Evolutionary conservation across 1,284 basidiomycete genomes (phyloP), one percentile per base, ranked within the genome.

Genomic region (Cronartium ribicola): DNA sequence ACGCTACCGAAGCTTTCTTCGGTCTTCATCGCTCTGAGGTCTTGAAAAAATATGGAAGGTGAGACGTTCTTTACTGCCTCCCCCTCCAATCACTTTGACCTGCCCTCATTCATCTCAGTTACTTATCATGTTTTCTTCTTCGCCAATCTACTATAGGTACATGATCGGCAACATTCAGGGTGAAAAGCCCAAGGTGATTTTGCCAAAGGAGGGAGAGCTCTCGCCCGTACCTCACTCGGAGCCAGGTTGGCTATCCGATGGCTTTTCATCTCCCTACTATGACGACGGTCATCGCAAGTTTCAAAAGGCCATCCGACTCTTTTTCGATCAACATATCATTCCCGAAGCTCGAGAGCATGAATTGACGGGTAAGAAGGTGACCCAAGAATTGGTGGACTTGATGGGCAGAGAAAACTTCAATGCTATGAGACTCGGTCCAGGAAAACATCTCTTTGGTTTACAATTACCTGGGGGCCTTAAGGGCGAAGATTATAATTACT

Each of bases 341-440:
- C 69, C 76, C 4, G 78, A 80, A 73, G 82, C 81, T 2, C 77
- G 79, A 55, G 68, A 72, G 37, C 79, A 80, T 71, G 82, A 83
- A 77, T 76, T 76, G 65, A 77, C 76, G 48, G 78, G 80, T 63
- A 78, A 81, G 76, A 76, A 79, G 37, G 80, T 81, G 14, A 78
- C 79, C 11, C 76, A 79, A 66, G 81, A 80, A 70, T 78, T 83
- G 36, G 76, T 82, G 39, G 77, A 81, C 70, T 77, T 78, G 69
- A 81, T 82, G 80, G 82, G 81, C 20, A 73, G 67, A 55, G 74
- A 77, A 41, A 86, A 92, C 77, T 78, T 94, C 72, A 88, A 91
- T 80, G 90, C 91, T 3, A 96, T 96, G 93, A 88, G 92, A 65
- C 84, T 97, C 81, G 94, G 94, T 20, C 86, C 86, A 4, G 85